Base-by-base conservation (phyloP, 2,329 filamentous ascomycete genomes). In the Trichoderma citrinoviride region DNA sequence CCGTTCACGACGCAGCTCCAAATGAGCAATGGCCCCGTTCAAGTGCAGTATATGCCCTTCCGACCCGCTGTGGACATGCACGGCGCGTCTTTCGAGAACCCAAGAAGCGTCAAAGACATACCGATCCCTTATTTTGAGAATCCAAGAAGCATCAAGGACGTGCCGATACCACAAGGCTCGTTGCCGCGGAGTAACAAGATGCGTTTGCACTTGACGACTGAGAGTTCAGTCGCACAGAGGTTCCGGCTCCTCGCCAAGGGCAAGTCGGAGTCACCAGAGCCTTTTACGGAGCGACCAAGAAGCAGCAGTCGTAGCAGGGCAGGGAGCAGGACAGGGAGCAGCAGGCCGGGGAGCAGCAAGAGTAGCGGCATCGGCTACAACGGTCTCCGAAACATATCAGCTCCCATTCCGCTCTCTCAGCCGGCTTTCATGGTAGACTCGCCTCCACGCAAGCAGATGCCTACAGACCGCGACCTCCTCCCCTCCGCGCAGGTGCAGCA, bases 271-370 rank as follows among this genome's bases (percentile, higher is more conserved):
- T 73, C 70, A 67, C 29, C 79, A 61, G 61, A 53, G n/a, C 25
- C 29, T 40, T 10, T 33, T 15, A 25, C 44, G 27, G 53, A 40
- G 41, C 27, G 83, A 50, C 87, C 89, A 3, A 83, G 91, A 43
- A 83, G 80, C n/a, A n/a, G n/a, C n/a, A 71, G 88, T 91, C 72
- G 85, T 85, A 41, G 78, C 78, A 47, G 77, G 80, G 78, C 78
- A 47, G 85, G 80, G 73, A 82, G 76, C 71, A 80, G 76, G 91
- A 43, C 83, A 80, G 71, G 88, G 91, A 72, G 85, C 85, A 41
- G 78, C 78, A 47, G 77, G 80, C 78, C 78, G 47, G 85, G 80
- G 73, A 82, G 76, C 71, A 80, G 76, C 71, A 84, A 80, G 70
- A 78, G 79, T 41, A 71, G 70, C 58, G 72, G 73, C 8, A 71